Percentiles rank a stretch among this genome's conserved stretches.
Evolutionary conservation across 2,329 filamentous ascomycete species (phyloP).

Genomic region (Decorospora gaudefroyi): DNA sequence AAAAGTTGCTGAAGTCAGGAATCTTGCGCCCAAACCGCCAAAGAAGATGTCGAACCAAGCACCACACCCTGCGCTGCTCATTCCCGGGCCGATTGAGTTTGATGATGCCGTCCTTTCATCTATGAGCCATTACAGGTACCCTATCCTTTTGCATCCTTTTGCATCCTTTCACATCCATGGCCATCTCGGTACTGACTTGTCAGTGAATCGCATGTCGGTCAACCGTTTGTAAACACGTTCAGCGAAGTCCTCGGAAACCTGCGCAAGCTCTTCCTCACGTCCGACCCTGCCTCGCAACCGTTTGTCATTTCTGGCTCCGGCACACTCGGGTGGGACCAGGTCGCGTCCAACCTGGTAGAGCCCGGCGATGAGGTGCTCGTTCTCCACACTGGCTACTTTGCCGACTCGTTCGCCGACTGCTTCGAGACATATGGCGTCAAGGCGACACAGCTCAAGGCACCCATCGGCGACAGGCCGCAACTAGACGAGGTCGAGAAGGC

Average conservation of each 20-base stretch:
- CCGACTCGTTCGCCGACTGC: constrained; percentile 91
- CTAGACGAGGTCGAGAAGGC: constrained; percentile 86
- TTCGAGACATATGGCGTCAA: constrained; percentile 88
- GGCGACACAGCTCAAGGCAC: constrained; percentile 85
- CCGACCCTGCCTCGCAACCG: constrained; percentile 79
- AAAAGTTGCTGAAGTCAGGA: constrained; percentile 11
- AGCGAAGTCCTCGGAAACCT: constrained; percentile 86
- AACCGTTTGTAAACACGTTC: constrained; percentile 86
- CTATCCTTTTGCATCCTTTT: not conserved
- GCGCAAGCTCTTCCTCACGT: constrained; percentile 92
- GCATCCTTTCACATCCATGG: not conserved
- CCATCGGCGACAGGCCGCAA: constrained; percentile 85
- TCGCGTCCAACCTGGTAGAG: constrained; percentile 91
- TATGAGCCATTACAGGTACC: constrained; percentile 89
- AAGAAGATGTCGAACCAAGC: constrained; percentile 61
- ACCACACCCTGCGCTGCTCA: constrained; percentile 76
- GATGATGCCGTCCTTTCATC: constrained; percentile 94
- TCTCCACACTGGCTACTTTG: constrained; percentile 96
- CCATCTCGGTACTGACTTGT: constrained; percentile 4
- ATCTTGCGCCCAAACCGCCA: constrained; percentile 21
- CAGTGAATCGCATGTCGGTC: constrained; percentile 92
- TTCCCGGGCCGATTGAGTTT: constrained; percentile 97
- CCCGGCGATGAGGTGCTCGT: constrained; percentile 88
- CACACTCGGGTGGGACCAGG: constrained; percentile 94
- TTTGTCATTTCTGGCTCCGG: constrained; percentile 94